Percentiles rank a stretch among this genome's conserved stretches.
Conservation (phyloP, 352 stramenopile genomes). For the Blastocystis sp. region DNA sequence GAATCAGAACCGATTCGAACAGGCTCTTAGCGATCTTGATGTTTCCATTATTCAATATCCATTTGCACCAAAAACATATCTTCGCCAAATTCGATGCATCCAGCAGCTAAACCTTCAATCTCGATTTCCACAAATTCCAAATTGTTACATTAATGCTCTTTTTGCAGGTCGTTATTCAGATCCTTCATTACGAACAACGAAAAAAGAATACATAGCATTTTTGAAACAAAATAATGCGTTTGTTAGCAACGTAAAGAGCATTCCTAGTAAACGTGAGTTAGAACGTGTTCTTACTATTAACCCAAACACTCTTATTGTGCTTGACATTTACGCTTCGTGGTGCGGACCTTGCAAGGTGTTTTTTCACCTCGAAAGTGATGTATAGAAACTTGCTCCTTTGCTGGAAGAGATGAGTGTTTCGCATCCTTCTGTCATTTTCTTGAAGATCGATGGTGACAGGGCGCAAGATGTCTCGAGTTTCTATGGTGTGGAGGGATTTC, state of each 20-base stretch:
- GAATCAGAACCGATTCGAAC: neutral
- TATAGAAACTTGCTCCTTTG: neutral
- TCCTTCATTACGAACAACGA: neutral
- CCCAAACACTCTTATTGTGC: slow-evolving; percentile 18
- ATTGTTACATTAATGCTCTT: slow-evolving; percentile 12
- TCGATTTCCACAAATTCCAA: neutral
- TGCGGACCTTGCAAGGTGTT: slow-evolving; percentile 29
- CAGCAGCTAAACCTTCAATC: neutral
- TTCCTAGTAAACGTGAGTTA: neutral
- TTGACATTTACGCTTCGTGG: slow-evolving; percentile 41
- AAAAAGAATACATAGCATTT: neutral
- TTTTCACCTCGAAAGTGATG: neutral
- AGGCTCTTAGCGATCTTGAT: slow-evolving; percentile 3
- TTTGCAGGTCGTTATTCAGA: neutral
- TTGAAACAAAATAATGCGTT: neutral
- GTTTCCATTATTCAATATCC: neutral
- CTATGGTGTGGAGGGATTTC: slow-evolving; percentile 10
- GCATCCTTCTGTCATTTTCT: slow-evolving; percentile 39
- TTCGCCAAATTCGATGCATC: neutral
- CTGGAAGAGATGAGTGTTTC: slow-evolving; percentile 14
- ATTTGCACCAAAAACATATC: neutral
- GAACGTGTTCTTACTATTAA: neutral
- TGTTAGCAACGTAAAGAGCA: neutral
- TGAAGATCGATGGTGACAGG: slow-evolving; percentile 48
- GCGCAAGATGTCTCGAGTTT: neutral